Percentiles rank a stretch among this genome's conserved stretches.
Conservation (phyloP, 2,329 filamentous ascomycete genomes). For the Fusarium beomiforme region DNA sequence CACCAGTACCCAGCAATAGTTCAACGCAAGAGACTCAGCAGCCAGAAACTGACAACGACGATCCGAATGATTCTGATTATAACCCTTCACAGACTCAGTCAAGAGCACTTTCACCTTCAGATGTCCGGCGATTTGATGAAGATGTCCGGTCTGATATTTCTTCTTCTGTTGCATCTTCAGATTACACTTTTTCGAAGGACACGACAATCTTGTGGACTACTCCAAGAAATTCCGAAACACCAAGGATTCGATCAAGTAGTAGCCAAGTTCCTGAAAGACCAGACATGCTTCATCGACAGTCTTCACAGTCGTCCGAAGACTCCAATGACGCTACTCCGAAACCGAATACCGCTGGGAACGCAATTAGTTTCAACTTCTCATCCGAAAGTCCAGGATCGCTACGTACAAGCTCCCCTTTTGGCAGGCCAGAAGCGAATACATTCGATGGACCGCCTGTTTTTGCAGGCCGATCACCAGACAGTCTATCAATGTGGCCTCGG, state of each 20-base stretch:
- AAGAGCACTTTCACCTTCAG: neutral
- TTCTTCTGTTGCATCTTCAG: neutral
- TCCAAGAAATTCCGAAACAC: neutral
- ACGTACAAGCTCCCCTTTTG: too few relatives aligned
- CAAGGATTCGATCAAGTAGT: too few relatives aligned
- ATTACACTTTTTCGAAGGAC: neutral
- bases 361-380: fast-evolving
- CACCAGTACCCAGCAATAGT: fast-evolving
- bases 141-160: neutral
- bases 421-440: fast-evolving
- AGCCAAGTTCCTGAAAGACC: too few relatives aligned
- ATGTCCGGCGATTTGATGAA: neutral
- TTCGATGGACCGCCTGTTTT: neutral
- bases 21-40: neutral
- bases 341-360: fast-evolving
- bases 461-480: neutral
- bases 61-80: neutral
- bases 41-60: neutral
- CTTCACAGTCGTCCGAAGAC: fast-evolving
- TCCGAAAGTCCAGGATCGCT: fast-evolving
- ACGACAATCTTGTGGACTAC: neutral
- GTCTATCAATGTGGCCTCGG: neutral
- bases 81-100: too few relatives aligned
- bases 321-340: neutral
- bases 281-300: fast-evolving